Percentiles rank a stretch among this genome's conserved stretches.
Evolutionary conservation across 371 early-diverging fungal genomes (phyloP).

Genomic region (Apophysomyces trapeziformis): DNA sequence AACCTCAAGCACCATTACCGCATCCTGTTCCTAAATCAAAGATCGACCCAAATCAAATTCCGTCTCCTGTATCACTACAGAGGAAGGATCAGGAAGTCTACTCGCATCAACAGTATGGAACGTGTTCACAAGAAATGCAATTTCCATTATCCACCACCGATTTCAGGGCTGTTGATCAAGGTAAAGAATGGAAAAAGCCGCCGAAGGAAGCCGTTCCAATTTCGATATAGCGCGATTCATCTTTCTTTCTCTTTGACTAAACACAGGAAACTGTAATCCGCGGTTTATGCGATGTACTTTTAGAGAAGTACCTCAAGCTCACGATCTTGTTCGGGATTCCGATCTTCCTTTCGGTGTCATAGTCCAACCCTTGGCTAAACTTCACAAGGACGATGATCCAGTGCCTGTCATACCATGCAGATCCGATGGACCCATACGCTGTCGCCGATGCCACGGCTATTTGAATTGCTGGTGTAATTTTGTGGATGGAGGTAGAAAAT

Average conservation of each 20-base stretch:
- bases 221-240: not conserved
- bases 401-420: constrained; percentile 22
- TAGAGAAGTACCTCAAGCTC: constrained; percentile 79
- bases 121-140: constrained; percentile 58
- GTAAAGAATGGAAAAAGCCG: constrained; percentile 22
- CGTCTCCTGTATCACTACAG: constrained; percentile 87
- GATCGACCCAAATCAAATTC: constrained; percentile 95
- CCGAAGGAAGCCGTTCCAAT: too few species aligned
- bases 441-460: constrained; percentile 92
- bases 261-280: constrained; percentile 89
- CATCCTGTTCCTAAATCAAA: constrained; percentile 49
- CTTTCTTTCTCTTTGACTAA: not conserved
- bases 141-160: constrained; percentile 85
- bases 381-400: constrained; percentile 71
- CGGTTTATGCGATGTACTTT: constrained; percentile 89
- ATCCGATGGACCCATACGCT: constrained; percentile 85
- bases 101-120: constrained; percentile 65
- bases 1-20: constrained; percentile 17
- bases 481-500: constrained; percentile 87
- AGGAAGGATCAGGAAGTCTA: constrained; percentile 74
- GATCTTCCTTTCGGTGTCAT: constrained; percentile 86
- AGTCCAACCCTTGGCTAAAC: constrained; percentile 90
- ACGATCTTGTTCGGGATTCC: constrained; percentile 76
- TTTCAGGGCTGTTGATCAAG: constrained; percentile 87
- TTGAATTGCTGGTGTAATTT: constrained; percentile 91